A percentile compares a stretch with the other conserved stretches of the same genome.
These are phyloP conservation scores for Neopestalotiopsis clavispora DNA, from an alignment of 2,329 filamentous ascomycete genomes.

Conservation along the genomic window DNA sequence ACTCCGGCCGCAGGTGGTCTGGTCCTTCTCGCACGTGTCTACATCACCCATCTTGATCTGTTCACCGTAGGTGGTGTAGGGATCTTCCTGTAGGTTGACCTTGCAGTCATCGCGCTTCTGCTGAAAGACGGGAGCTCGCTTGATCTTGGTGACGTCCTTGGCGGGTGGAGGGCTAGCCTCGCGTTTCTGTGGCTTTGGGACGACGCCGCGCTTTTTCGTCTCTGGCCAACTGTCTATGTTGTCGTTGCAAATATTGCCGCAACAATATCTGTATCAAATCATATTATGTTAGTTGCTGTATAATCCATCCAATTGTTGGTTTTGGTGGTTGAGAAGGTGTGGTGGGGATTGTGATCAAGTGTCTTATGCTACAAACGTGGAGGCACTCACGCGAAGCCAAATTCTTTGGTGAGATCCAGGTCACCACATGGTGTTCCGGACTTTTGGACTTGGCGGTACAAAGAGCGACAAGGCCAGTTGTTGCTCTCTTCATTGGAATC, in stretches of 20 bases:
- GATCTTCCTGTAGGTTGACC: neutral
- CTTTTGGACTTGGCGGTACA: neutral
- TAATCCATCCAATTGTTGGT: too few species aligned
- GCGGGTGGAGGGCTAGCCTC: neutral
- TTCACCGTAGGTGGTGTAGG: neutral
- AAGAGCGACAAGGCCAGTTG: neutral
- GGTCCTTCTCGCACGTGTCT: neutral
- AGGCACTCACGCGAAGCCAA: neutral
- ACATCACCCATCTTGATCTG: neutral
- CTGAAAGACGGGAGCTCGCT: neutral
- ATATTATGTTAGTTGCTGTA: too few species aligned
- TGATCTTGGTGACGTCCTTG: neutral
- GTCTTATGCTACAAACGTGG: neutral
- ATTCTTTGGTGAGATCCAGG: neutral
- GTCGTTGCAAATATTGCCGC: too few species aligned
- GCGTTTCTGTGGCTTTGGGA: neutral
- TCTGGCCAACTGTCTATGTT: too few species aligned
- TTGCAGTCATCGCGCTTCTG: neutral
- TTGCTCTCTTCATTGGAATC: neutral
- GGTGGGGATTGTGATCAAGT: neutral
- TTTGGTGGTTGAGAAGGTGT: too few species aligned
- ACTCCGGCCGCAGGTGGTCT: neutral
- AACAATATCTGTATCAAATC: neutral
- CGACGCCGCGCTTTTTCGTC: neutral
- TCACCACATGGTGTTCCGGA: neutral